Conservation (phyloP, 2,329 filamentous ascomycete species). For the Phaeosphaeria sp. region DNA sequence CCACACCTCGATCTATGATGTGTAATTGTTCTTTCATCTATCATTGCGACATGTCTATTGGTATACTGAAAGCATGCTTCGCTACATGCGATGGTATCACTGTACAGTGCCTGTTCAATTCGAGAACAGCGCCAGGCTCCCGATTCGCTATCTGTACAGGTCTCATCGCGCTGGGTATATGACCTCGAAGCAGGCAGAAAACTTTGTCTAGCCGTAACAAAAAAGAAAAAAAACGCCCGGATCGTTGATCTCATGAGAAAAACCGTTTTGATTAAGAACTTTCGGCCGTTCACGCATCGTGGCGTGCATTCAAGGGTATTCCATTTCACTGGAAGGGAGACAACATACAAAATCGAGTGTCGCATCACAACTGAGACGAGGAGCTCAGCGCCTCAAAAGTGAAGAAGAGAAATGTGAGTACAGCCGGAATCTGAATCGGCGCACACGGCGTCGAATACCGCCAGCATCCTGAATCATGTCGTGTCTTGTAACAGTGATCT, state of each 20-base stretch:
- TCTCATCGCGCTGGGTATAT: conserved; percentile 1
- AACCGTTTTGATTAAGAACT: neutral
- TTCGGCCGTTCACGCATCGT: neutral
- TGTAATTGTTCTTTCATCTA: neutral
- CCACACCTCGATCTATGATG: neutral
- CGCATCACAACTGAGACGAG: neutral
- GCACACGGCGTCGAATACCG: neutral
- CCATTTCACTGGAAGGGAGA: neutral
- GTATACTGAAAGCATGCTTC: neutral
- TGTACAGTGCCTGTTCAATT: neutral
- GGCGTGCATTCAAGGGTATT: neutral
- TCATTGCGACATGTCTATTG: neutral
- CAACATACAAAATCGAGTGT: neutral
- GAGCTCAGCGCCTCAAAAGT: neutral
- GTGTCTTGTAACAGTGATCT: neutral
- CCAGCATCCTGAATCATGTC: neutral
- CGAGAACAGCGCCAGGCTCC: conserved; percentile 1
- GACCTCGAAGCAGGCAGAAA: neutral
- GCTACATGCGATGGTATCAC: neutral
- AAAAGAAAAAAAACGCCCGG: neutral
- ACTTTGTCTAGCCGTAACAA: neutral
- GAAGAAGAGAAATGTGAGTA: neutral
- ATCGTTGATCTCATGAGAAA: neutral
- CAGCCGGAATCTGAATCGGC: neutral
- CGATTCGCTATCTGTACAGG: neutral